Evolutionary conservation across 352 stramenopile species (phyloP), one percentile per base, ranked within the genome.

Genomic region (Phytopythium cucurbitacearum): DNA sequence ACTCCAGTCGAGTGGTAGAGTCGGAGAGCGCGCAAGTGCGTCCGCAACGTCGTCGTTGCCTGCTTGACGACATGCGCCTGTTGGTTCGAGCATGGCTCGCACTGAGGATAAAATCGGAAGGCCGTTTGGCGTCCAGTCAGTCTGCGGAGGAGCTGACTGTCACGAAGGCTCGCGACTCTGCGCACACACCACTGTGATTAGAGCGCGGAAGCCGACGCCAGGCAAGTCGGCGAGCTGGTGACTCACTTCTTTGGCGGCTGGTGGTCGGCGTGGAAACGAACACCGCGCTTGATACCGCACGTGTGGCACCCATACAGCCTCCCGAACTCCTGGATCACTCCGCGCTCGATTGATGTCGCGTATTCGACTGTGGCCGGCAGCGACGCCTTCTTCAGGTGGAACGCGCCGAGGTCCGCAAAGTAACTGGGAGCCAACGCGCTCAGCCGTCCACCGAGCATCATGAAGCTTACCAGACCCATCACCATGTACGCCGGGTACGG

Each of bases 101-200:
- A 95, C 62, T 95, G 85, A 38, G 85, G 85, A 48, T 93, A 95
- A 60, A 91, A 95, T 11, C 82, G 82, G 49, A 89, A 89, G 4
- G 52, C 54, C 12, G 84, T 83, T 51, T 89, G 76, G 1, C 64
- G 59, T 0, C 82, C 63, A 3, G 72, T 41, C 7, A 88, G 48
- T 13, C 60, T 56, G 4, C 80, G 57, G 10, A 85, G 60, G 7
- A 76, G 51, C 42, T 62, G 48, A 10, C 69, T 52, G 44, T 93
- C 83, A 54, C 67, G 65, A 3, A 60, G 71, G 58, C 85, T 81
- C 5, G 77, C 82, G 37, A 91, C 67, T 10, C 81, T 91, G 59
- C 33, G 60, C 13, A 35, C 33, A 51, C n/a, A 55, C 7, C 59
- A 7, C 32, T 44, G 2, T n/a, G 41, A 46, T 46, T 7, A 46